Evolutionary conservation across 345 rosid species (phyloP).

Genomic region (Bruguiera gymnorhiza): DNA sequence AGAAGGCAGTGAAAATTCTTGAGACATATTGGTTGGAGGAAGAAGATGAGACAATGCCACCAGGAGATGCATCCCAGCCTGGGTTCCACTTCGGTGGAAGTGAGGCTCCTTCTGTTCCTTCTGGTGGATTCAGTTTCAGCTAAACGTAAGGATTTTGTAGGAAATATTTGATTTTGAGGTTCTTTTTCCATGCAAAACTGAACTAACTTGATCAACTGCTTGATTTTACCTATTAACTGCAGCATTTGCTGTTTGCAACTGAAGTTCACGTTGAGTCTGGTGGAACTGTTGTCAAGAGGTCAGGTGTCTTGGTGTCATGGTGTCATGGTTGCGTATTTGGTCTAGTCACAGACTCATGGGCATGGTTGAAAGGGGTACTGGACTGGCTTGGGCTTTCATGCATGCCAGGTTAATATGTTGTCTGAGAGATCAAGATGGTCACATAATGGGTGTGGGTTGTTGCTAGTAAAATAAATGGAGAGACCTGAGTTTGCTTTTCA

Average conservation of each 20-base stretch:
- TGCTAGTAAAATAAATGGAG: conserved; percentile 16
- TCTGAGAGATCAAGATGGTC: conserved; percentile 2
- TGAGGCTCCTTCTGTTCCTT: conserved; percentile 50
- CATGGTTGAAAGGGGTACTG: conserved; percentile 19
- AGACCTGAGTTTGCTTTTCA: conserved; percentile 9
- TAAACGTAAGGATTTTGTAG: conserved; percentile 29
- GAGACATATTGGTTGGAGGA: conserved; percentile 89
- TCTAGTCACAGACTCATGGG: conserved; percentile 14
- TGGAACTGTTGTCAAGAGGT: conserved; percentile 24
- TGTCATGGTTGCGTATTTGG: conserved; percentile 17
- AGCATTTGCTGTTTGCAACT: neutral
- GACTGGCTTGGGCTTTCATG: conserved; percentile 21
- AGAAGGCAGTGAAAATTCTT: conserved; percentile 78
- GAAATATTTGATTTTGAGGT: neutral
- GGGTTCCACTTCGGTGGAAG: conserved; percentile 68
- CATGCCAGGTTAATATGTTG: conserved; percentile 8
- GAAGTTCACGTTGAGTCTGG: conserved; percentile 19
- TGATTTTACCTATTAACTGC: neutral
- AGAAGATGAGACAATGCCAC: conserved; percentile 62
- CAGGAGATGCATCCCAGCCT: conserved; percentile 48
- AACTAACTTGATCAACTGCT: neutral
- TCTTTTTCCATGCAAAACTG: neutral
- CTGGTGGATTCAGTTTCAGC: conserved; percentile 81
- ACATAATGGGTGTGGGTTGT: conserved; percentile 18
- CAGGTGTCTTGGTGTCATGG: conserved; percentile 23